Base-by-base conservation (phyloP, 139 green algal species). In the Diplosphaera chodatii region DNA sequence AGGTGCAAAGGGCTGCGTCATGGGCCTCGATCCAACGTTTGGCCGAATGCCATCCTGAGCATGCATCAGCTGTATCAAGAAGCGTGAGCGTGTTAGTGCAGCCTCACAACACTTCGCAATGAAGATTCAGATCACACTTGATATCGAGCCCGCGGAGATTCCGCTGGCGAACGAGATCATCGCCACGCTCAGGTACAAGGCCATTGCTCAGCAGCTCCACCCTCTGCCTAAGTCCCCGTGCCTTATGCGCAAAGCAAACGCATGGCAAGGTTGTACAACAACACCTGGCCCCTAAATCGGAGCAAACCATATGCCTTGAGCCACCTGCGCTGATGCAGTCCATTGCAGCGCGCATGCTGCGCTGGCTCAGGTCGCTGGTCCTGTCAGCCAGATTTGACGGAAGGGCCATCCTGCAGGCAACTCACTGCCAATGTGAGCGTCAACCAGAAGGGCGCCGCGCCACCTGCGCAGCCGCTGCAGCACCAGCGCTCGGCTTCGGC, bases 71-170 rank as follows among this genome's bases (percentile, higher is more conserved):
- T n/a, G n/a, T n/a, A n/a, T n/a, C n/a, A n/a, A n/a, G n/a, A n/a
- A n/a, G n/a, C n/a, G n/a, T n/a, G n/a, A n/a, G n/a, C n/a, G n/a
- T n/a, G n/a, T n/a, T n/a, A n/a, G n/a, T n/a, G n/a, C n/a, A n/a
- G n/a, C n/a, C n/a, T n/a, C 37, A 48, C 8, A 48, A 10, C 37
- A 48, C 8, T 10, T 48, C 48, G 16, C 10, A 3, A 88, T 88
- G 79, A 77, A 79, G 70, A 79, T 88, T 3, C 70, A 37, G 1
- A 79, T 88, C 1, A 33, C 83, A 28, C 18, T 87, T 2, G 82
- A 87, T 32, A 78, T 87, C 21, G 48, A 70, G 33, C 82, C 82
- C 0, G 70, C 78, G 55, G 82, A 88, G 66, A 70, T 88, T 0
- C 65, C 56, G 1, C 31, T 88, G 1, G 79, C 79, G 8, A 79